These are phyloP conservation scores for Candida sanyaensis DNA, from an alignment of 1,139 yeast species.

Conservation along the genomic window DNA sequence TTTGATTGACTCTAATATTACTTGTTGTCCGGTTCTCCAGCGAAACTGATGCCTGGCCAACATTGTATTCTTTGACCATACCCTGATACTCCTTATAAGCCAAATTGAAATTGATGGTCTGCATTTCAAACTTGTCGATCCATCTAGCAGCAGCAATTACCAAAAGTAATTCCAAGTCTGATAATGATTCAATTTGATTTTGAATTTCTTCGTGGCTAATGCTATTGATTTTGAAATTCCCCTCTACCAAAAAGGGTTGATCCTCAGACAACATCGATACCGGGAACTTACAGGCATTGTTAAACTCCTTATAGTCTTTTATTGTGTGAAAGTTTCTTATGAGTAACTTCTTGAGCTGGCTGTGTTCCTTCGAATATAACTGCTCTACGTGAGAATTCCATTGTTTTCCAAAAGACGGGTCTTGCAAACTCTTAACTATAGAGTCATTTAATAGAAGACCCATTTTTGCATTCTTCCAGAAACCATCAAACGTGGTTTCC, in stretches of 20 bases:
- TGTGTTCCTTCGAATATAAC: constrained; percentile 13
- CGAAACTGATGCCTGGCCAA: constrained; percentile 28
- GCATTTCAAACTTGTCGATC: constrained; percentile 57
- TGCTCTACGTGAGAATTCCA: constrained; percentile 57
- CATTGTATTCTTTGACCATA: constrained; percentile 52
- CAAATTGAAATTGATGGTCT: constrained; percentile 67
- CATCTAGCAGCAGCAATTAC: constrained; percentile 76
- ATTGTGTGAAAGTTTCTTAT: constrained; percentile 57
- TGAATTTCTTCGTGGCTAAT: constrained; percentile 20
- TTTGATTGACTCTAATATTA: constrained; percentile 41
- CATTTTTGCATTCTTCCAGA: constrained; percentile 34
- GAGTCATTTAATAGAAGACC: constrained; percentile 26
- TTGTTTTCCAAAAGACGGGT: constrained; percentile 25
- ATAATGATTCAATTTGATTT: constrained; percentile 46
- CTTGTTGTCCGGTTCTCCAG: constrained; percentile 32
- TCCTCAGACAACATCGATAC: constrained; percentile 30
- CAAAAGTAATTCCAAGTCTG: constrained; percentile 69
- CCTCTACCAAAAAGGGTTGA: constrained; percentile 35
- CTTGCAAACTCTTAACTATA: constrained; percentile 16
- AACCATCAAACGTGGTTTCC: constrained; percentile 45
- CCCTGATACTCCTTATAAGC: constrained; percentile 75
- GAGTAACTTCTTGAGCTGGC: constrained; percentile 19
- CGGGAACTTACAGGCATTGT: constrained; percentile 51
- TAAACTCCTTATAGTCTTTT: constrained; percentile 59
- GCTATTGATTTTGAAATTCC: constrained; percentile 15